Base-by-base conservation (phyloP, 805 yeast genomes). In the Tetrapisispora pingtungensis region DNA sequence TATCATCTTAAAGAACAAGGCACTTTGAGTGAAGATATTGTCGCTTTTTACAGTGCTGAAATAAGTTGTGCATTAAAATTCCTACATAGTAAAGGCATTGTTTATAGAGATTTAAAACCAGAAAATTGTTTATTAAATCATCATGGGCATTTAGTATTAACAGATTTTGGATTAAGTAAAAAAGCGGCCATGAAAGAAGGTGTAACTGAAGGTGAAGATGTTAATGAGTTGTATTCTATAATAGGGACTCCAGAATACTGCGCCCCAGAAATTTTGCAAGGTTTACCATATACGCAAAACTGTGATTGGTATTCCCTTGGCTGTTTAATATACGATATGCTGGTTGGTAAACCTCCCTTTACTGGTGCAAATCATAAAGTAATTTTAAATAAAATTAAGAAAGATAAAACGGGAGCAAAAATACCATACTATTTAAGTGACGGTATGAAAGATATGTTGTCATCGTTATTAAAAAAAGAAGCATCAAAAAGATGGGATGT, bases 251-350 rank as follows among this genome's bases (percentile, higher is more conserved):
- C 69, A 4, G 73, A 73, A 44, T 65, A 68, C 36, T 62, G 87
- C 80, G 96, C 96, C 0, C 96, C 96, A 2, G 96, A 87, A 59
- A 81, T 88, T 28, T 67, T 87, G 24, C 76, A 74, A 46, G 95
- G 95, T 19, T 74, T 80, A 52, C 76, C 78, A 15, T 88, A 87
- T 61, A 87, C 82, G 53, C 81, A 77, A 43, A 72, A 78, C 28
- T 93, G 88, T 40, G 96, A 87, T 61, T 86, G 95, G 84, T 87
- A 95, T 87, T 85, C 95, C 0, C 65, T 88, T 30, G 96, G 96
- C 0, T 83, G 95, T 39, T 81, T 87, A 7, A 67, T 81, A 40
- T 84, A 67, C 55, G 95, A 88, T 59, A 73, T 87, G 74, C 68
- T 87, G 41, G 81, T 89, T 0, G 96, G 96, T 0, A 72, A 80